Conservation (phyloP, 148 eudicot species). For the Fagopyrum homotropicum region DNA sequence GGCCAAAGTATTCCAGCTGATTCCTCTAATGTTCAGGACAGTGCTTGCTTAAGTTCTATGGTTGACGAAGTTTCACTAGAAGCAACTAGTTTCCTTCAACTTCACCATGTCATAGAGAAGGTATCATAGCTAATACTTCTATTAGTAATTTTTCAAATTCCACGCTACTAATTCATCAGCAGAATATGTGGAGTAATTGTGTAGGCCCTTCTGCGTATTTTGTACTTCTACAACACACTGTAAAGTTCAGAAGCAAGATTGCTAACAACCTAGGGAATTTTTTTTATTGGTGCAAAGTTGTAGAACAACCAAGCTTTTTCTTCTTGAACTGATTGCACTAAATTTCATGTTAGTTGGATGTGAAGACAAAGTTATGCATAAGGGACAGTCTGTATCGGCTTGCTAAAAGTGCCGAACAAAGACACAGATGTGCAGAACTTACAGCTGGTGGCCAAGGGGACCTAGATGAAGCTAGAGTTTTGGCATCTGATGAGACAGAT, state of each 20-base stretch:
- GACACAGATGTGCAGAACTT: constrained; percentile 48
- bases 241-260: background rate
- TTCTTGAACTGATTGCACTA: constrained; percentile 19
- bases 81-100: constrained; percentile 71
- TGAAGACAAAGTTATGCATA: constrained; percentile 69
- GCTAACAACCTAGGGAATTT: background rate
- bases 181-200: background rate
- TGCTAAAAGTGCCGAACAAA: constrained; percentile 78
- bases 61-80: constrained; percentile 63
- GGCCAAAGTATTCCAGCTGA: constrained; percentile 30
- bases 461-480: constrained; percentile 32
- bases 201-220: background rate
- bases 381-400: constrained; percentile 90
- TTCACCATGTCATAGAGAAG: constrained; percentile 79
- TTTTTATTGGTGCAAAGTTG: background rate
- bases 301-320: background rate
- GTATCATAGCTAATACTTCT: constrained; percentile 26
- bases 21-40: constrained; percentile 46
- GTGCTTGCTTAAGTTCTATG: constrained; percentile 47
- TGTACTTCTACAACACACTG: background rate
- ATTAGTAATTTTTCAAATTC: background rate
- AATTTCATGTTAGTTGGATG: constrained; percentile 58
- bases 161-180: background rate
- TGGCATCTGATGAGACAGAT: constrained; percentile 43
- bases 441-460: constrained; percentile 30